A percentile compares a stretch with the other conserved stretches of the same genome.
Conservation (phyloP, 31 red algal species). For the Porphyra umbilicalis region DNA sequence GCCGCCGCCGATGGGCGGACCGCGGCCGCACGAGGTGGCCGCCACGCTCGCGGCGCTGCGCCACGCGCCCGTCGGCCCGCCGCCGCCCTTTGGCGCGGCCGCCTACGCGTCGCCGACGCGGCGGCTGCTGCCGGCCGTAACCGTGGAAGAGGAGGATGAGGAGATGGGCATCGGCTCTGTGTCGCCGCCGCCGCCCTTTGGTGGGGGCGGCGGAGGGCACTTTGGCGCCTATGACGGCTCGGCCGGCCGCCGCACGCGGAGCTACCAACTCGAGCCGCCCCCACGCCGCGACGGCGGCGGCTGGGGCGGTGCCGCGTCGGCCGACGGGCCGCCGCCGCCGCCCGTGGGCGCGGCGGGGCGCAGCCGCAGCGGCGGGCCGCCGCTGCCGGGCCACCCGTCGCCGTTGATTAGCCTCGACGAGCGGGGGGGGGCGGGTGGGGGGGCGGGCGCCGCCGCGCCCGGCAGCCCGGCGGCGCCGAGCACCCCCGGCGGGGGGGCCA, state of each 20-base stretch:
- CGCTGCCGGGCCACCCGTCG: too few species aligned
- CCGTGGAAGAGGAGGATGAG: not conserved
- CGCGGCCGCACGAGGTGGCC: not conserved
- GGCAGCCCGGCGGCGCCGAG: not conserved
- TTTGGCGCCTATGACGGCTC: too few species aligned
- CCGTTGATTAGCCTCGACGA: too few species aligned
- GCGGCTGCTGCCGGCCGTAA: not conserved
- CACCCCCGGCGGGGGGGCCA: not conserved
- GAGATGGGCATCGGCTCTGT: too few species aligned
- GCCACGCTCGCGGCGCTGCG: not conserved
- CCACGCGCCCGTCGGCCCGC: not conserved
- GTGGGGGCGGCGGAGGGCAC: too few species aligned
- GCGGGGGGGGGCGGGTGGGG: too few species aligned
- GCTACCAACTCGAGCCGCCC: not conserved
- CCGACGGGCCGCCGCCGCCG: too few species aligned
- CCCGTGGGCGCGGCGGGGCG: too few species aligned
- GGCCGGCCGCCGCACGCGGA: not conserved
- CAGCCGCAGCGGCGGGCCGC: too few species aligned
- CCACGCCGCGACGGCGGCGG: not conserved
- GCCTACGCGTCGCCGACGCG: too few species aligned
- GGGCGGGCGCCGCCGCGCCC: not conserved
- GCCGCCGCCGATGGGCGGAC: not conserved
- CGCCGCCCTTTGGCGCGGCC: too few species aligned
- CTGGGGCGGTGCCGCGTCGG: not conserved
- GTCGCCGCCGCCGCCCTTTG: not conserved